phyloP scores from a whole-genome alignment of 306 rosid genomes.

The Malus asiatica region DNA sequence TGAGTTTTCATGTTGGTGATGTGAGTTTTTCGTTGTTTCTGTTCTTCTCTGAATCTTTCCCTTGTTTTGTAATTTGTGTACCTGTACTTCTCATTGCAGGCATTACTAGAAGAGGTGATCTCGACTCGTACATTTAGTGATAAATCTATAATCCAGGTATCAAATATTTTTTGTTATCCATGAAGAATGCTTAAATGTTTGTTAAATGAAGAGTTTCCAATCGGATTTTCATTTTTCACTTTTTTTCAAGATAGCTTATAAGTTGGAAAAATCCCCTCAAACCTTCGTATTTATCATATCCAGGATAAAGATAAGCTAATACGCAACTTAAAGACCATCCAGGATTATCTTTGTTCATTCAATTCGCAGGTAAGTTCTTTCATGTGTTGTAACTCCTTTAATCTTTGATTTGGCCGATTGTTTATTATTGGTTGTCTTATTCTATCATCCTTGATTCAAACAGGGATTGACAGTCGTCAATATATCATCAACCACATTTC shows the following conservation, averaged over 20 bases:
- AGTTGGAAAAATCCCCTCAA: not conserved
- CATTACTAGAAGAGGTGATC: constrained; percentile 93
- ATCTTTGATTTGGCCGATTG: not conserved
- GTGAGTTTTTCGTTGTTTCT: not conserved
- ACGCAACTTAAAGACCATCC: constrained; percentile 81
- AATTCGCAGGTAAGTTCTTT: constrained; percentile 60
- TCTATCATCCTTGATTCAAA: constrained; percentile 8
- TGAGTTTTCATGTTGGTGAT: not conserved
- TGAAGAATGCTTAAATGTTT: not conserved
- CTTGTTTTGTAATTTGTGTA: not conserved
- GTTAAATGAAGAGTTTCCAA: not conserved
- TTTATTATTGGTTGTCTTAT: not conserved
- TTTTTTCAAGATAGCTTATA: not conserved
- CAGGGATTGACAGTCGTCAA: constrained; percentile 87
- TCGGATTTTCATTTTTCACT: not conserved
- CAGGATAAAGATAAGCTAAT: constrained; percentile 79
- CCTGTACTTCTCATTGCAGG: constrained; percentile 40
- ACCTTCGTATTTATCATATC: constrained; percentile 10
- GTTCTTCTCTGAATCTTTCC: not conserved
- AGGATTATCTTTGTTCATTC: constrained; percentile 89
- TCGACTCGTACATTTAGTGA: constrained; percentile 49
- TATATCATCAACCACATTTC: constrained; percentile 84
- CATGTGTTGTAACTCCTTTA: not conserved
- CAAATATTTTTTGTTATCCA: not conserved
- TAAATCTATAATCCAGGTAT: constrained; percentile 60